A percentile compares a stretch with the other conserved stretches of the same genome.
Evolutionary conservation across 2,329 filamentous ascomycete species (phyloP).

Genomic region (Parastagonospora nodorum): DNA sequence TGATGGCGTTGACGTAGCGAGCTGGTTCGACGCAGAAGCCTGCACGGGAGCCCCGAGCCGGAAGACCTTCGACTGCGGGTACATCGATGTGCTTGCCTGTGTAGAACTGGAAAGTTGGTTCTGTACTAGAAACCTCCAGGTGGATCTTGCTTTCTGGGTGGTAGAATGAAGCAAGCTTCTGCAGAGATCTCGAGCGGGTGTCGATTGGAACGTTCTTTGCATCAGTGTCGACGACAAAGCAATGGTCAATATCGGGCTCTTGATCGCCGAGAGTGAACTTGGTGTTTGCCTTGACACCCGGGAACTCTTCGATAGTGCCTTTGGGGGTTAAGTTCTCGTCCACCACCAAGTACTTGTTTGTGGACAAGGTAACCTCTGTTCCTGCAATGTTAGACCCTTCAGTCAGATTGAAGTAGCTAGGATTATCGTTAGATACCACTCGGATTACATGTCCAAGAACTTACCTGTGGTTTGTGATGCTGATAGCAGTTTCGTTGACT

Average conservation of each 20-base stretch:
- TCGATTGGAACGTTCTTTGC: conserved; percentile 58
- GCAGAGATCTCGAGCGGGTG: conserved; percentile 62
- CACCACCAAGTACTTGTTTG: conserved; percentile 72
- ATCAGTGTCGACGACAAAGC: conserved; percentile 77
- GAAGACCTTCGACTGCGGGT: conserved; percentile 62
- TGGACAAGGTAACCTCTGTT: conserved; percentile 63
- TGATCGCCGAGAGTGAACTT: conserved; percentile 73
- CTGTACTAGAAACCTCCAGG: conserved; percentile 86
- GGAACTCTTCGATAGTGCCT: conserved; percentile 66
- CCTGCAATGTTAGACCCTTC: conserved; percentile 63
- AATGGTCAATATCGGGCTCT: conserved; percentile 83
- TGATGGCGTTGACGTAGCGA: conserved; percentile 86
- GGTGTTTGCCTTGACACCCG: conserved; percentile 67
- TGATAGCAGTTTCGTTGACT: conserved; percentile 87
- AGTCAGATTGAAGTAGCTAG: conserved; percentile 71
- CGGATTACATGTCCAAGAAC: conserved; percentile 13
- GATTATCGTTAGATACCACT: background rate
- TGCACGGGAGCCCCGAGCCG: conserved; percentile 69
- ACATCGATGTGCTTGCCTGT: conserved; percentile 85
- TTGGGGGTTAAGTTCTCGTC: conserved; percentile 76
- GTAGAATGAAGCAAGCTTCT: conserved; percentile 70
- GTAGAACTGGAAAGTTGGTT: conserved; percentile 97
- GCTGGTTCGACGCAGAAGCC: conserved; percentile 94
- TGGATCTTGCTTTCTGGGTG: conserved; percentile 77
- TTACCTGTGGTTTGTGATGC: conserved; percentile 94